phyloP scores from a whole-genome alignment of 2,329 filamentous ascomycete genomes.

The Knufia fluminis region DNA sequence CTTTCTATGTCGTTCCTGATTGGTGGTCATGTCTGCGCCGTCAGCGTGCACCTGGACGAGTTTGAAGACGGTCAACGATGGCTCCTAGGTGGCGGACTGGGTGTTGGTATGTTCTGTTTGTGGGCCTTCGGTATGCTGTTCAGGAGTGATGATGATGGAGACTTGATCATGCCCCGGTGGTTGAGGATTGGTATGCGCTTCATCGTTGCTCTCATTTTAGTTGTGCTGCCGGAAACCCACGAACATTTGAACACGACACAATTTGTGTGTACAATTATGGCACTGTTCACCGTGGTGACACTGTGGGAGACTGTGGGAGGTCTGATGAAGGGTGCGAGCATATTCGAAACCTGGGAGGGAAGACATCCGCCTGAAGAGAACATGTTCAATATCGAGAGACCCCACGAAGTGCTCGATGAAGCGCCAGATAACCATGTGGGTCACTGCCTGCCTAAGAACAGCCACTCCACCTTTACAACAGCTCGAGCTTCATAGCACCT shows the following conservation, averaged over 20 bases:
- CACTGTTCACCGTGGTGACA: conserved; percentile 34
- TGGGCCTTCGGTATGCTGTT: conserved; percentile 13
- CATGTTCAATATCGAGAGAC: background rate
- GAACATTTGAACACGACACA: conserved; percentile 26
- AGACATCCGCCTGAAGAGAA: conserved; percentile 7
- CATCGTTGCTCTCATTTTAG: conserved; percentile 9
- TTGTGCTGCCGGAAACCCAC: conserved; percentile 11
- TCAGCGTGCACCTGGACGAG: conserved; percentile 31
- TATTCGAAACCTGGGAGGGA: conserved; percentile 13
- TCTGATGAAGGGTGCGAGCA: conserved; percentile 7
- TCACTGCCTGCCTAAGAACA: background rate
- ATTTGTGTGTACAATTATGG: conserved; percentile 37
- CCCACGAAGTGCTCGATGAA: background rate
- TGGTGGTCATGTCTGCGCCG: conserved; percentile 39
- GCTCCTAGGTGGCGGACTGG: conserved; percentile 40
- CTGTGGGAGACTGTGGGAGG: conserved; percentile 37
- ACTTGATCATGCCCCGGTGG: conserved; percentile 8
- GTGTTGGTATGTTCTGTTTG: conserved; percentile 38
- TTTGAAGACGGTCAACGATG: conserved; percentile 39
- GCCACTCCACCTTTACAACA: background rate
- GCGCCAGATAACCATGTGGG: background rate
- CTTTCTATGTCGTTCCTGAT: conserved; percentile 40
- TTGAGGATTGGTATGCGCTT: conserved; percentile 2
- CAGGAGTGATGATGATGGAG: conserved; percentile 7
- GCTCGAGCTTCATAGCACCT: background rate